phyloP scores from a whole-genome alignment of 2,329 filamentous ascomycete species.

The Chaetomiaceae sp. region DNA sequence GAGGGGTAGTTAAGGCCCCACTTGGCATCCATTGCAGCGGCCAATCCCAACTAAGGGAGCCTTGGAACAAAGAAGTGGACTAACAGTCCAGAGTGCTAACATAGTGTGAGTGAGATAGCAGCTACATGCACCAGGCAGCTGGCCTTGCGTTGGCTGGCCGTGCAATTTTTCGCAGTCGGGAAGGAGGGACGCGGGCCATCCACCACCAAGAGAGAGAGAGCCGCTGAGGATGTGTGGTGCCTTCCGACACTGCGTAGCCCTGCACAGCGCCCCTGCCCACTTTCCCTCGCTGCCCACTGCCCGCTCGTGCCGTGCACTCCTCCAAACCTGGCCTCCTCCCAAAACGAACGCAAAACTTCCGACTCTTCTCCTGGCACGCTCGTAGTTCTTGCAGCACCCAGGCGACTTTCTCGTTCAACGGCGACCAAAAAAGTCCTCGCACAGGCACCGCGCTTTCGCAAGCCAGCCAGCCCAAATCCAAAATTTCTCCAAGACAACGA shows the following conservation, averaged over 20 bases:
- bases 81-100: slow-evolving; percentile 13
- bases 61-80: neutral
- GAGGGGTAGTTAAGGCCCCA: slow-evolving; percentile 11
- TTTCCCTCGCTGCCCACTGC: slow-evolving; percentile 15
- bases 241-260: slow-evolving; percentile 15
- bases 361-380: slow-evolving; percentile 19
- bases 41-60: slow-evolving; percentile 15
- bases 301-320: slow-evolving; percentile 17
- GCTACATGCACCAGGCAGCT: slow-evolving; percentile 6
- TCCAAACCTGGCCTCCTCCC: slow-evolving; percentile 19
- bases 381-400: slow-evolving; percentile 9
- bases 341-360: slow-evolving; percentile 18
- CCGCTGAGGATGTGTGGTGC: slow-evolving; percentile 11
- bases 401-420: slow-evolving; percentile 17
- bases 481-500: slow-evolving; percentile 12
- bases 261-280: slow-evolving; percentile 18
- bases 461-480: slow-evolving; percentile 13
- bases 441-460: slow-evolving; percentile 9
- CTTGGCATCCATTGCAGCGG: neutral
- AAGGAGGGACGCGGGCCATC: slow-evolving; percentile 2
- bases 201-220: slow-evolving; percentile 2
- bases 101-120: slow-evolving; percentile 4
- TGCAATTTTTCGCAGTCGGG: slow-evolving; percentile 19
- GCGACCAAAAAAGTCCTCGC: slow-evolving; percentile 21
- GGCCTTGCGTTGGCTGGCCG: slow-evolving; percentile 8